Base-by-base conservation (phyloP, 768 basidiomycete genomes). In the Phallus indusiatus region DNA sequence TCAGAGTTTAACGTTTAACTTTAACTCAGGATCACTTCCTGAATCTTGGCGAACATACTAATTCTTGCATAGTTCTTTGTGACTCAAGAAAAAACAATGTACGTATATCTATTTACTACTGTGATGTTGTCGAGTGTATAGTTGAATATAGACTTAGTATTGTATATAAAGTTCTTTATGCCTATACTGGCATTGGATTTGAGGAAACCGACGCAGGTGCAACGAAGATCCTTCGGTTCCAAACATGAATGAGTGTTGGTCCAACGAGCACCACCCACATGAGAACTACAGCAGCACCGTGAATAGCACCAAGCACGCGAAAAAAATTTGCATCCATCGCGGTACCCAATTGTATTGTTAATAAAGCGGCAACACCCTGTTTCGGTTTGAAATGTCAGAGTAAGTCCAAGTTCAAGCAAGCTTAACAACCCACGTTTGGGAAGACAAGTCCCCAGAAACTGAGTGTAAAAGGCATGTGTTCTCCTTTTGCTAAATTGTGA, bases 391-490 rank as follows among this genome's bases (percentile, higher is more conserved):
- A 63, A 35, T 18, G 48, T 3, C 24, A 36, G 21, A 34, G 0
- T 46, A 24, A 1, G 0, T 49, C n/a, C 61, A 49, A n/a, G 53
- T 12, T 46, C n/a, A n/a, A n/a, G 53, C 12, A 22, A 18, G 21
- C 49, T 5, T 17, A 20, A 35, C 42, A 22, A 18, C 80, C 42
- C 62, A 81, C 86, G 62, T 85, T 86, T 5, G 86, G 86, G 66
- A 88, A 88, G 62, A 87, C 81, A 46, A 84, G 68, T 9, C 82
- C 83, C 86, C 86, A 88, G 64, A 80, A 83, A 0, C 79, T 71
- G 17, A 85, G 67, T 57, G 73, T 74, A 68, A 86, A 88, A 7
- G 76, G 71, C 20, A 85, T 69, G 1, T 65, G 70, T 0, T 67
- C 67, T 48, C 42, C 42, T 42, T 71, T 73, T 16, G 76, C 72